Conservation (phyloP, 352 stramenopile species). For the Phytophthora sp. region DNA sequence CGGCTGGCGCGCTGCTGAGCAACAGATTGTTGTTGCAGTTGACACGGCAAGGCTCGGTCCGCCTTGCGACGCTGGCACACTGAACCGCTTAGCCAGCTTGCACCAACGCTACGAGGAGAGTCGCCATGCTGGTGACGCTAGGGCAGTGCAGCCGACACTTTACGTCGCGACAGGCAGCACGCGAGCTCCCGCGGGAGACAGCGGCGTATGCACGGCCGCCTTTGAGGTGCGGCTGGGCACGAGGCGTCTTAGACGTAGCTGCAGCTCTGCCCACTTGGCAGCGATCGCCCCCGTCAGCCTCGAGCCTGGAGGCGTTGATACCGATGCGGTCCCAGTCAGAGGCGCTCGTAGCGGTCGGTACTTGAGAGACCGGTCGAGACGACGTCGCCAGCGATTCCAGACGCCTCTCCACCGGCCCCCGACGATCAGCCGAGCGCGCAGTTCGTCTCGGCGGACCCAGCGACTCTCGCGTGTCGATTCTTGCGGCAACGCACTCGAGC, state of each 20-base stretch:
- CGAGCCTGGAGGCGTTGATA: not conserved
- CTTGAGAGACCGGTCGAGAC: not conserved
- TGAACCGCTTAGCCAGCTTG: too few species aligned
- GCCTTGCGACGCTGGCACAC: too few species aligned
- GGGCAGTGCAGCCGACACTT: too few species aligned
- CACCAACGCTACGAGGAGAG: too few species aligned
- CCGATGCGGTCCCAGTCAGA: not conserved
- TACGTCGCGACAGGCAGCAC: constrained; percentile 12
- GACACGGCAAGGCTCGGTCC: too few species aligned
- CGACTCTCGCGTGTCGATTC: not conserved
- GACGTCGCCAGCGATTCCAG: constrained; percentile 7
- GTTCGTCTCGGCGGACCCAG: constrained; percentile 26
- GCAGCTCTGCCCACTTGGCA: constrained; percentile 6
- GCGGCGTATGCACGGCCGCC: not conserved
- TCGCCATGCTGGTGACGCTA: too few species aligned
- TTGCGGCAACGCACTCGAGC: not conserved
- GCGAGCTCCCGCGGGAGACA: constrained; percentile 3
- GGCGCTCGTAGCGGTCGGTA: not conserved
- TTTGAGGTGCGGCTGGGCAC: not conserved
- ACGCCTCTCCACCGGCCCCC: constrained; percentile 1
- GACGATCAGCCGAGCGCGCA: constrained; percentile 18
- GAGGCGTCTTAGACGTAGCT: not conserved
- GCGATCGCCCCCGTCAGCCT: not conserved
- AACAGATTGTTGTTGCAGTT: too few species aligned
- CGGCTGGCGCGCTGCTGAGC: too few species aligned